A percentile compares a stretch with the other conserved stretches of the same genome.
phyloP scores from a whole-genome alignment of 495 filamentous ascomycete species.

The Cercophora newfieldiana region DNA sequence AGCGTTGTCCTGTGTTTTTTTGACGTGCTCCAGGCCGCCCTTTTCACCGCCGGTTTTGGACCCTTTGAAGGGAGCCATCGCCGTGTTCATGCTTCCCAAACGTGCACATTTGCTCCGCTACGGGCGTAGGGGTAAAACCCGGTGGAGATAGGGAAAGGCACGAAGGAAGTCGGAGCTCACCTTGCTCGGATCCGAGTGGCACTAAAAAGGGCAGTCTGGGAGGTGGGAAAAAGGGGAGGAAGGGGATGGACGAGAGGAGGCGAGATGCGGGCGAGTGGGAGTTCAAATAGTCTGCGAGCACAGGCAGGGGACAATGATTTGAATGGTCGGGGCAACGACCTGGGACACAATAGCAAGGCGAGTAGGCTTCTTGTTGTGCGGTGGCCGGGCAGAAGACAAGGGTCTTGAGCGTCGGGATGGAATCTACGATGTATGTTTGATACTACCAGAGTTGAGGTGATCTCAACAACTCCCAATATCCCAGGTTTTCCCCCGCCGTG shows the following conservation, averaged over 20 bases:
- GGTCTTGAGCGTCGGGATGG: constrained; percentile 8
- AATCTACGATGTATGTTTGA: constrained; percentile 10
- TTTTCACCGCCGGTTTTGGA: constrained; percentile 27
- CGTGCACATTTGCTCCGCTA: background rate
- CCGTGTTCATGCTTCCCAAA: background rate
- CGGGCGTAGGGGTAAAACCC: background rate
- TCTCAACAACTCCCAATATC: constrained; percentile 7
- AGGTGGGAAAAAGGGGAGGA: background rate
- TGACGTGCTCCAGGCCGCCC: constrained; percentile 10
- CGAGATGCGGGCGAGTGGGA: constrained; percentile 11
- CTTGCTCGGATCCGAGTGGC: background rate
- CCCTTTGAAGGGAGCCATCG: background rate
- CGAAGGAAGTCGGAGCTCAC: background rate
- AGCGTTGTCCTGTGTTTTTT: constrained; percentile 25
- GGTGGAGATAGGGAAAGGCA: background rate
- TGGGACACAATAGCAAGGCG: constrained; percentile 6
- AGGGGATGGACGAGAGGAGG: constrained; percentile 2
- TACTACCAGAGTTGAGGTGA: constrained; percentile 7
- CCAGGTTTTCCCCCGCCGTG: constrained; percentile 7
- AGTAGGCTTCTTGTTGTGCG: background rate
- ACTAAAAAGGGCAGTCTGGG: background rate
- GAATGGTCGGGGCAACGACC: constrained; percentile 4
- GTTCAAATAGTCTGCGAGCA: constrained; percentile 19
- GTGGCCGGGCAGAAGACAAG: constrained; percentile 11
- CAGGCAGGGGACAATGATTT: constrained; percentile 9